These are phyloP conservation scores for Calvatia gigantea DNA, from an alignment of 768 basidiomycete genomes.

Conservation along the genomic window DNA sequence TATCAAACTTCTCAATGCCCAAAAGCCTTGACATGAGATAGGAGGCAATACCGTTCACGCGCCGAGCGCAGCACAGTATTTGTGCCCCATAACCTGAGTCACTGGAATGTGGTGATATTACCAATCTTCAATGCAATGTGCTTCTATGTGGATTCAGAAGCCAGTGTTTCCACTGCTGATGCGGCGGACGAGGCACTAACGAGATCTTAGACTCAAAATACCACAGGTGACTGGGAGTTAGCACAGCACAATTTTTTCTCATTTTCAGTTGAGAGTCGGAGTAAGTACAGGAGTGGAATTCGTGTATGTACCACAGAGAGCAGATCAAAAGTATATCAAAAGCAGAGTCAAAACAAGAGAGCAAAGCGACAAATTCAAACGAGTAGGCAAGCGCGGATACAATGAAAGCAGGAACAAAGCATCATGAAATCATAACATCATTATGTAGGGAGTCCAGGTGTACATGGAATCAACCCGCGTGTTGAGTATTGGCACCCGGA, in stretches of 20 bases:
- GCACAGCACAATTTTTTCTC: no score
- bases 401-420: neutral
- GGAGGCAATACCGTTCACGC: neutral
- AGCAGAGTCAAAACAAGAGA: neutral
- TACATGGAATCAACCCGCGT: neutral
- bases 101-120: no score
- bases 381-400: neutral
- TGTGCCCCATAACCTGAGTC: neutral
- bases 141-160: slow-evolving; percentile 9
- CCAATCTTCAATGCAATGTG: no score
- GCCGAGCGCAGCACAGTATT: neutral
- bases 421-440: neutral
- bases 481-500: neutral
- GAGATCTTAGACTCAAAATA: no score
- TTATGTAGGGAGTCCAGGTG: neutral
- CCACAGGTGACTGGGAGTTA: no score
- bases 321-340: no score
- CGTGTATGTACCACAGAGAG: neutral
- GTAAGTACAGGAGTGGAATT: no score
- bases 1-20: no score
- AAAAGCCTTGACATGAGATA: neutral
- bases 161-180: neutral
- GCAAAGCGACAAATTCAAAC: neutral
- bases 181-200: neutral
- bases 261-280: no score